Conservation (phyloP, 306 rosid genomes). For the Mimosa pudica region DNA sequence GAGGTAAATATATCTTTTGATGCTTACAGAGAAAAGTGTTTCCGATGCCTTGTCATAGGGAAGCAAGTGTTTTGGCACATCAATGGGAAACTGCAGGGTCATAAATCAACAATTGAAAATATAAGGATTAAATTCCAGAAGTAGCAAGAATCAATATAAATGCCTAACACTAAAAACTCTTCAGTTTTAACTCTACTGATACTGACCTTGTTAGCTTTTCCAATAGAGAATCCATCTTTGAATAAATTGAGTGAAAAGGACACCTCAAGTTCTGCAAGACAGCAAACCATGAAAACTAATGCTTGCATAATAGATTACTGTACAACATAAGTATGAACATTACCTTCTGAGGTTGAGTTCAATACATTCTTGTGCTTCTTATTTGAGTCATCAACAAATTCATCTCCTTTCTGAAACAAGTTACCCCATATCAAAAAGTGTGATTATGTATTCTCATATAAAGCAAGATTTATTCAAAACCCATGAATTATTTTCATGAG, state of each 20-base stretch:
- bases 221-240: constrained; percentile 42
- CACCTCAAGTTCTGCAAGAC: constrained; percentile 47
- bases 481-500: constrained; percentile 1
- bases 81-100: constrained; percentile 35
- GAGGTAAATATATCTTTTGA: background rate
- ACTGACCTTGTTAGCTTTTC: constrained; percentile 45
- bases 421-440: constrained; percentile 26
- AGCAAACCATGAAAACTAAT: constrained; percentile 15
- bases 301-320: background rate
- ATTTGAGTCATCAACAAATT: constrained; percentile 32
- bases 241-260: constrained; percentile 46
- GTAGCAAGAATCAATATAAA: constrained; percentile 7
- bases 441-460: background rate
- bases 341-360: constrained; percentile 38
- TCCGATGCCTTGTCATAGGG: constrained; percentile 44
- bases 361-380: constrained; percentile 13
- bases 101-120: background rate
- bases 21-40: constrained; percentile 45
- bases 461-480: background rate
- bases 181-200: background rate
- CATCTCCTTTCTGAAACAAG: constrained; percentile 20
- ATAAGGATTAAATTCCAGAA: constrained; percentile 1
- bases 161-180: background rate
- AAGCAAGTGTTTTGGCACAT: constrained; percentile 34
- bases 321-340: background rate